phyloP scores from a whole-genome alignment of 495 filamentous ascomycete species.

The Cercophora scortea region DNA sequence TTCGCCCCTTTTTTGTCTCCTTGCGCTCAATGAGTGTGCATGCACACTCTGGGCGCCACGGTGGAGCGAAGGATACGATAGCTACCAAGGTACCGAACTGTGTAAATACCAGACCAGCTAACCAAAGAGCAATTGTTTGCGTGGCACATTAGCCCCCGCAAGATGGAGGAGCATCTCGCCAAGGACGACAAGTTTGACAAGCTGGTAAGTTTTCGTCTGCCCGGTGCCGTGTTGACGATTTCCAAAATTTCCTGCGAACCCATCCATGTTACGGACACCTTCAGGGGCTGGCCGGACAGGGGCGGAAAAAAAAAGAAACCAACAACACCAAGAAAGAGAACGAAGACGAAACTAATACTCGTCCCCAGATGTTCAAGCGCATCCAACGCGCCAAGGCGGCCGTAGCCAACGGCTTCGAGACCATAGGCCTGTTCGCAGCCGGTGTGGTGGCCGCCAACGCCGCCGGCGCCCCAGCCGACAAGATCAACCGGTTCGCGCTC shows the following conservation, averaged over 20 bases:
- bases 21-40: not conserved
- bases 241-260: not conserved
- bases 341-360: constrained; percentile 11
- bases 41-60: no score
- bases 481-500: constrained; percentile 33
- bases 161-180: constrained; percentile 16
- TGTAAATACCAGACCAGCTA: not conserved
- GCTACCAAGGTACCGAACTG: not conserved
- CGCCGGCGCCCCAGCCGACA: constrained; percentile 21
- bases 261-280: not conserved
- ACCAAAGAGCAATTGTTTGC: not conserved
- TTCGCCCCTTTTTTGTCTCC: not conserved
- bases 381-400: constrained; percentile 43
- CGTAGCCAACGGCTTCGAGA: constrained; percentile 42
- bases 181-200: constrained; percentile 37
- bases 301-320: not conserved
- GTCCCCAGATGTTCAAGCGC: constrained; percentile 14
- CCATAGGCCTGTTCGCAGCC: constrained; percentile 40
- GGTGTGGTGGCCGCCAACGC: constrained; percentile 43
- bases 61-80: not conserved
- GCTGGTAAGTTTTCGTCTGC: constrained; percentile 25
- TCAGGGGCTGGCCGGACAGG: not conserved
- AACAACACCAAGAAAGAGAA: constrained; percentile 4
- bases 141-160: constrained; percentile 12
- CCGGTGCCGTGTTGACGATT: not conserved